Base-by-base conservation (phyloP, 352 stramenopile genomes). In the Globisporangium barbulae region DNA sequence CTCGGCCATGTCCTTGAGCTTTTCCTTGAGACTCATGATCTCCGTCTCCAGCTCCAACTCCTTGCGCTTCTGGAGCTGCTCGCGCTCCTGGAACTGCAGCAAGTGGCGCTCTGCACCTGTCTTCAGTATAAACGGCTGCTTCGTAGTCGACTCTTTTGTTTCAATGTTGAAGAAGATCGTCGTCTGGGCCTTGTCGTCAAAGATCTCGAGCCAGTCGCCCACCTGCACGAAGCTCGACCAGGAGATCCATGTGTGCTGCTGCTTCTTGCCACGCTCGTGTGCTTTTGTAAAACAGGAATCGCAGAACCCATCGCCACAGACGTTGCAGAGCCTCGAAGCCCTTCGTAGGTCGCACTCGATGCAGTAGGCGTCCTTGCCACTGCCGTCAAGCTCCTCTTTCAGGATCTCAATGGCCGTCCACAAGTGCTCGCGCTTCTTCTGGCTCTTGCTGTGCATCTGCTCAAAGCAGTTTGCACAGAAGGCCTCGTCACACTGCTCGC, bases 231-330 rank as follows among this genome's bases (percentile, higher is more conserved):
- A 85, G 3, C 73, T 68, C 7, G 71, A 61, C 72, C 82, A 91
- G 8, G 79, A 37, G 3, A 90, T 65, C 74, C 67, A 91, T 19
- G 84, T 90, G 65, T 94, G 86, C 31, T 74, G 63, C 19, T 65
- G 58, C 28, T 90, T 90, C 28, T 76, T 71, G n/a, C 84, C 86
- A 39, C 85, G 88, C 6, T 61, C 67, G 52, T 94, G 86, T 0
- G 65, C 69, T 1, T 59, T 59, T 0, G 47, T 50, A 56, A 89
- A 94, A 48, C 86, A 94, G 6, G 47, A 53, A 21, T 76, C 80
- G 55, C 85, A 93, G 33, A 89, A 95, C 0, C 80, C 83, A 42
- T 95, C 86, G 13, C 81, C 86, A 49, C 84, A 95, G 6, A 93
- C 59, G 57, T 93, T 95, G 56, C 86, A 95, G 3, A 93, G 63